Conservation (phyloP, 306 rosid species). For the Glycine tomentella region DNA sequence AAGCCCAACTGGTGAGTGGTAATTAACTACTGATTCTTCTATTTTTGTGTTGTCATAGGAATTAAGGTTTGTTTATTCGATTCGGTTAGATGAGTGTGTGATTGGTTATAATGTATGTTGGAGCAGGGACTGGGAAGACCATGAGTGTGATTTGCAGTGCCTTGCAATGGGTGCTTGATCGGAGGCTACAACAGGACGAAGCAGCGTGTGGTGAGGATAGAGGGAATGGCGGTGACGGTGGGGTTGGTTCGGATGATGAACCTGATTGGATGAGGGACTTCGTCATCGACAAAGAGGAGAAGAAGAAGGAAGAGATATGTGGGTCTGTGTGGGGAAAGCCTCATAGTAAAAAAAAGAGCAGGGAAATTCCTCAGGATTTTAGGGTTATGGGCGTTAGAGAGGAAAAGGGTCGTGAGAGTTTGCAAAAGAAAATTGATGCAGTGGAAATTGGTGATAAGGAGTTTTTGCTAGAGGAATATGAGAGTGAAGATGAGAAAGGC, state of each 20-base stretch:
- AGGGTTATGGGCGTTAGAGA: constrained; percentile 43
- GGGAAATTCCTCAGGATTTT: constrained; percentile 49
- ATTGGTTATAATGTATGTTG: too few relatives aligned
- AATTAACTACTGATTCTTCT: neutral
- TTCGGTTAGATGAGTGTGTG: neutral
- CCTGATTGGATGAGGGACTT: constrained; percentile 94
- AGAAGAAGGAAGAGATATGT: constrained; percentile 48
- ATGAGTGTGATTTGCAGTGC: constrained; percentile 91
- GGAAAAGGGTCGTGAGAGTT: constrained; percentile 33
- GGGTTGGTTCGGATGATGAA: constrained; percentile 69
- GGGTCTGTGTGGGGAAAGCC: constrained; percentile 47
- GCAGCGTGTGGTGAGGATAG: constrained; percentile 2
- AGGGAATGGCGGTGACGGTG: constrained; percentile 36
- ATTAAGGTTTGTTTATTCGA: neutral
- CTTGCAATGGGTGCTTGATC: constrained; percentile 88
- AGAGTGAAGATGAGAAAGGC: constrained; percentile 73
- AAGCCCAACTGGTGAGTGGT: constrained; percentile 79
- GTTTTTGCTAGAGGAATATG: constrained; percentile 82
- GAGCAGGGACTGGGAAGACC: constrained; percentile 86
- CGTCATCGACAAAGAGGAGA: constrained; percentile 53
- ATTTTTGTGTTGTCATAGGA: neutral
- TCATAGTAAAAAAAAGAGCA: constrained; percentile 19
- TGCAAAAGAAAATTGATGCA: constrained; percentile 44
- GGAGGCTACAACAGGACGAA: constrained; percentile 51
- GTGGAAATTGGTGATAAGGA: constrained; percentile 67